A percentile compares a stretch with the other conserved stretches of the same genome.
These are phyloP conservation scores for Rhodotorula kratochvilovae DNA, from an alignment of 768 basidiomycete species.

Conservation along the genomic window DNA sequence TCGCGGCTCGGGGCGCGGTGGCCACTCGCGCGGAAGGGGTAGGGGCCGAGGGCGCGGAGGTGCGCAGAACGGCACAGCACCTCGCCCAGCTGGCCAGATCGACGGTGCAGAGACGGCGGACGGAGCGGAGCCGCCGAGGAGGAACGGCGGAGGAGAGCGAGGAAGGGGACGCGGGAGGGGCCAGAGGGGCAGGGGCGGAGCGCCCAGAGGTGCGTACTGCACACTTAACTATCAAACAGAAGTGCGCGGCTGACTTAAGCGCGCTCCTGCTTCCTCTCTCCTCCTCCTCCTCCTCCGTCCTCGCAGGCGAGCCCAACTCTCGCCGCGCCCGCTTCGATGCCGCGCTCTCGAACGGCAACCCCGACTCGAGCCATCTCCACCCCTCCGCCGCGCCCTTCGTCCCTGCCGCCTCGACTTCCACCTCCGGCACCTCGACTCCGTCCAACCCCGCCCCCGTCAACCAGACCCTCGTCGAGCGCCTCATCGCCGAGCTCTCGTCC, in stretches of 20 bases:
- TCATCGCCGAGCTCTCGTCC: conserved; percentile 66
- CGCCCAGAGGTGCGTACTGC: neutral
- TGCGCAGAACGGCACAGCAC: neutral
- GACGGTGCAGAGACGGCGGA: neutral
- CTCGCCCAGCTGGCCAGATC: neutral
- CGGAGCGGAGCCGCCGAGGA: neutral
- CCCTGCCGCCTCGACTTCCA: neutral
- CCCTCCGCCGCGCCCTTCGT: conserved; percentile 15
- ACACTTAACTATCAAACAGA: too few relatives aligned
- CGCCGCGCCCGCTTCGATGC: conserved; percentile 26
- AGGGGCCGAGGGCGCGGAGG: neutral
- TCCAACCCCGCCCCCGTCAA: conserved; percentile 57
- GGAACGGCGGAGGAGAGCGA: neutral
- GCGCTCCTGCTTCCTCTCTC: neutral
- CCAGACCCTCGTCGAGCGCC: conserved; percentile 65
- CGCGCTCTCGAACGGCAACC: conserved; percentile 10
- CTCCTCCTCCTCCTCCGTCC: neutral
- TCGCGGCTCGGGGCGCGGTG: neutral
- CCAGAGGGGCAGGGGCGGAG: neutral
- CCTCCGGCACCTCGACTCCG: neutral
- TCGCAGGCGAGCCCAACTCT: neutral
- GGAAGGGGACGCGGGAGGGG: neutral
- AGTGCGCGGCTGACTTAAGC: neutral
- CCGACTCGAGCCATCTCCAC: conserved; percentile 3
- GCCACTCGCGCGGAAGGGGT: neutral